Percentiles rank a stretch among this genome's conserved stretches.
Conservation (phyloP, 2,329 filamentous ascomycete genomes). For the Calonectria honghensis region DNA sequence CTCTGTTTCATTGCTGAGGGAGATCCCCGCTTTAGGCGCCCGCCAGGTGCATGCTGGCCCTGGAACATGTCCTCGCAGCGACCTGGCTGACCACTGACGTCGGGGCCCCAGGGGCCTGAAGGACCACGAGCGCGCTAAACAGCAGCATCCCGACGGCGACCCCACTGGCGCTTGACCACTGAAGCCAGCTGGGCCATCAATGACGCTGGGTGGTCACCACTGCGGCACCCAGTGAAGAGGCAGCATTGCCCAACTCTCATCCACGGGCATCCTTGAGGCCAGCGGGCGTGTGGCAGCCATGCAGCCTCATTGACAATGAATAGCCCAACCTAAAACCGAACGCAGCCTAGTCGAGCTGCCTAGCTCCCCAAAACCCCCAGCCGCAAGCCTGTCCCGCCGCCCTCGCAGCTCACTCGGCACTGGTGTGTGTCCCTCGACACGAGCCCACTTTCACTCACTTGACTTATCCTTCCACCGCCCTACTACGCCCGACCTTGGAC, state of each 20-base stretch:
- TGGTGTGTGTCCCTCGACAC: conserved; percentile 14
- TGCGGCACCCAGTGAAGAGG: conserved; percentile 10
- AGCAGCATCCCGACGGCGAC: conserved; percentile 15
- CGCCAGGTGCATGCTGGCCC: conserved; percentile 7
- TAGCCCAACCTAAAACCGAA: conserved; percentile 30
- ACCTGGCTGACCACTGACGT: conserved; percentile 27
- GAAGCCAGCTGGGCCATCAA: conserved; percentile 7
- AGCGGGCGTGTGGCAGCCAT: conserved; percentile 26
- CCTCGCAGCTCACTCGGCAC: conserved; percentile 9
- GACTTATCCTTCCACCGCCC: conserved; percentile 28
- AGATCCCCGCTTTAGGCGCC: conserved; percentile 34
- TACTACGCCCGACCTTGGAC: conserved; percentile 24
- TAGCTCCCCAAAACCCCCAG: conserved; percentile 20
- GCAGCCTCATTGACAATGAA: conserved; percentile 22
- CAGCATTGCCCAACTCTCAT: neutral
- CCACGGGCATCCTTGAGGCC: neutral
- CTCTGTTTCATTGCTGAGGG: conserved; percentile 10
- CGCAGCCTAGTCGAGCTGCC: conserved; percentile 17
- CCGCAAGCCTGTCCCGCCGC: conserved; percentile 24
- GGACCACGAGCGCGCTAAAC: conserved; percentile 21
- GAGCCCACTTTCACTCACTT: conserved; percentile 28
- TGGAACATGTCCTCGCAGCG: conserved; percentile 2
- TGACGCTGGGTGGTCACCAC: neutral
- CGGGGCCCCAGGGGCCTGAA: conserved; percentile 4
- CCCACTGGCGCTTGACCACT: conserved; percentile 23